Conservation (phyloP, 495 filamentous ascomycete genomes). For the Beverwykella pulmonaria region DNA sequence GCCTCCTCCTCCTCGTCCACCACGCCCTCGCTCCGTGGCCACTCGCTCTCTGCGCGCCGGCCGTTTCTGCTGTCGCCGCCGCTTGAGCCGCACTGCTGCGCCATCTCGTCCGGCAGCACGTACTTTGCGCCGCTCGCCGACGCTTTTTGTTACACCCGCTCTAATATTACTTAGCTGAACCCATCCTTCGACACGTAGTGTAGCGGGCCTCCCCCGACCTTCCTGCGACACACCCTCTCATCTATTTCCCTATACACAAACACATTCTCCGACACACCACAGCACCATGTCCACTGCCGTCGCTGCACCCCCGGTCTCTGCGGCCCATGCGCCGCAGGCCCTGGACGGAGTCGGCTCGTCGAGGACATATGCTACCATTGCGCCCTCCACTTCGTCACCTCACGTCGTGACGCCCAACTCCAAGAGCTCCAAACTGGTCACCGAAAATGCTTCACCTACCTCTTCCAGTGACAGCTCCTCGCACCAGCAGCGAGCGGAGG, state of each 20-base stretch:
- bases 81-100: background rate
- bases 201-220: conserved; percentile 16
- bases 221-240: conserved; percentile 24
- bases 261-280: conserved; percentile 9
- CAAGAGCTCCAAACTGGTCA: conserved; percentile 27
- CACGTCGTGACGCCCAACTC: conserved; percentile 36
- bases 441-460: conserved; percentile 38
- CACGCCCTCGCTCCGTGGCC: background rate
- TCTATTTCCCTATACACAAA: conserved; percentile 4
- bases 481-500: conserved; percentile 44
- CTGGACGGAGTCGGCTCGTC: conserved; percentile 21
- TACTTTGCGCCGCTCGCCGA: background rate
- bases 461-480: conserved; percentile 42
- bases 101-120: background rate
- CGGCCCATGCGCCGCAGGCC: conserved; percentile 34
- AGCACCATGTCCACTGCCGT: conserved; percentile 37
- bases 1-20: background rate
- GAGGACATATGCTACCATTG: conserved; percentile 42
- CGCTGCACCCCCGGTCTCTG: conserved; percentile 37
- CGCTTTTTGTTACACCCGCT: conserved; percentile 13
- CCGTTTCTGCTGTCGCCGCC: background rate
- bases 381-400: conserved; percentile 38
- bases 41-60: conserved; percentile 1
- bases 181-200: conserved; percentile 31
- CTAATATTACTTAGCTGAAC: conserved; percentile 21